Percentiles rank a stretch among this genome's conserved stretches.
These are phyloP conservation scores for Atkinsonella texensis DNA, from an alignment of 2,329 filamentous ascomycete genomes.

Conservation along the genomic window DNA sequence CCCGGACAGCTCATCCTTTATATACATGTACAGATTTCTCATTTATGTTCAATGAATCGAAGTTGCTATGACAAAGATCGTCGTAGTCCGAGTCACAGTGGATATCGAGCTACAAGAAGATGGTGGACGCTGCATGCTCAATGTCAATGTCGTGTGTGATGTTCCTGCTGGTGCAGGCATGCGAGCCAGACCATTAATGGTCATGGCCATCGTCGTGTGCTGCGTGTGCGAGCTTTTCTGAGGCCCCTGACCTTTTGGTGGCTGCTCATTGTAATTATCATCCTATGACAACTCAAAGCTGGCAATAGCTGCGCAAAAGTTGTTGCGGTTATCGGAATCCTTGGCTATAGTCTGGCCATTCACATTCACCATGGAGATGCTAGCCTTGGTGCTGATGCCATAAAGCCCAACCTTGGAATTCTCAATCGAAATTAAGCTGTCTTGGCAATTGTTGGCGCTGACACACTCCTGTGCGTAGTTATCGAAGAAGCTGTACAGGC, in stretches of 20 bases:
- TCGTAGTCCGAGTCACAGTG: conserved; percentile 12
- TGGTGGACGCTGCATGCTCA: not conserved
- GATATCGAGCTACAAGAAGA: conserved; percentile 6
- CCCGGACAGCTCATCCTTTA: not conserved
- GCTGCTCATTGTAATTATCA: conserved; percentile 6
- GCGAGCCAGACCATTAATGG: not conserved
- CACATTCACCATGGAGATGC: conserved; percentile 59
- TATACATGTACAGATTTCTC: conserved; percentile 11
- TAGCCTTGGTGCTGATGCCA: conserved; percentile 63
- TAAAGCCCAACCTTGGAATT: conserved; percentile 54
- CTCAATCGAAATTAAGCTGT: conserved; percentile 65
- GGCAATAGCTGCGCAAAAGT: conserved; percentile 51
- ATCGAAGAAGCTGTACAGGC: conserved; percentile 74
- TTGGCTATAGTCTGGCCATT: conserved; percentile 41
- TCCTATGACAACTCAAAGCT: conserved; percentile 27
- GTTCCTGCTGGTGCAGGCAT: not conserved
- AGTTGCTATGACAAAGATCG: conserved; percentile 10
- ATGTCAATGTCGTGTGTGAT: not conserved
- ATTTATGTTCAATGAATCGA: conserved; percentile 10
- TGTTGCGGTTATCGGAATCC: conserved; percentile 52
- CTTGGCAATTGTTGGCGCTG: conserved; percentile 55
- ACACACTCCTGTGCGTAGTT: conserved; percentile 68
- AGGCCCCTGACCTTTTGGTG: not conserved
- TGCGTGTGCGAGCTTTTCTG: not conserved
- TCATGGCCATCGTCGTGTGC: not conserved